Evolutionary conservation across 345 rosid genomes (phyloP), one percentile per base, ranked within the genome.

Genomic region (Jatropha curcas): DNA sequence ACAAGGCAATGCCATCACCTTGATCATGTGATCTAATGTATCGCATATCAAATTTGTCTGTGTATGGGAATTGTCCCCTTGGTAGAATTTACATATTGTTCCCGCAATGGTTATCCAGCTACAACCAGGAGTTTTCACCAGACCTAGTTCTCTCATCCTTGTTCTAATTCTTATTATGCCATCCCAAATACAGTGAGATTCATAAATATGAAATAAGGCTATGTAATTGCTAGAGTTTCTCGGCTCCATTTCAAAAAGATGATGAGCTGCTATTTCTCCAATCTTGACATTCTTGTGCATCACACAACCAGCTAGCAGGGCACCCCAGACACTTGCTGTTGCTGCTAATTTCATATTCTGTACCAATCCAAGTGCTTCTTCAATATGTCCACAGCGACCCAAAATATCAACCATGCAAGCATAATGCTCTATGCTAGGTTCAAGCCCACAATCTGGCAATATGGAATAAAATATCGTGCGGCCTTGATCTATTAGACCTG

Each of bases 251-350:
- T 77, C 46, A 60, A 71, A 77, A 48, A 77, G 80, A 77, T 52
- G 17, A 45, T 7, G 22, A 65, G 76, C 72, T 51, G 80, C 80
- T 59, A 77, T 71, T 67, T 71, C 80, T 41, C 73, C 76, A 72
- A 77, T 60, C 46, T 31, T 8, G 63, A 66, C 70, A 60, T 71
- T 71, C 62, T 71, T 39, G 63, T 76, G 80, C 72, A 57, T 39
- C 71, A 65, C 45, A 65, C 80, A 76, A 34, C 80, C 80, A 22
- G 72, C 75, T 34, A 76, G 60, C 28, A 76, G 37, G 25, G 72
- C 80, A 65, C 80, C 80, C 80, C 80, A 76, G 50, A 76, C 67
- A 37, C 71, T 76, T 48, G 72, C 71, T n/a, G 80, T 35, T 53
- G 37, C 62, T n/a, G 33, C 62, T 30, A 65, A 48, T 33, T 58